Percentiles rank a stretch among this genome's conserved stretches.
Evolutionary conservation across 192 early-diverging fungal genomes (phyloP).

Genomic region (Gonapodya prolifera): DNA sequence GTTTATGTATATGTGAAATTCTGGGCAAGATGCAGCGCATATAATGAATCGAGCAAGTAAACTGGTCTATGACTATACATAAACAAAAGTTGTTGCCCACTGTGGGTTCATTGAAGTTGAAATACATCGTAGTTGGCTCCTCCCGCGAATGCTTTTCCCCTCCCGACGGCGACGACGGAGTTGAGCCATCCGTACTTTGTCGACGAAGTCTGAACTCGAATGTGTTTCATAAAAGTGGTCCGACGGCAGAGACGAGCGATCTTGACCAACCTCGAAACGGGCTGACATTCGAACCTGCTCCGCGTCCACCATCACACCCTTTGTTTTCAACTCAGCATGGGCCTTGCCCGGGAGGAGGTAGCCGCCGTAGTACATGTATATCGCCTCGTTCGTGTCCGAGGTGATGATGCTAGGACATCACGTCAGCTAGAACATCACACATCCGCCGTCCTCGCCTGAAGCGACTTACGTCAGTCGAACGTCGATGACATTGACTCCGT

Average conservation of each 20-base stretch:
- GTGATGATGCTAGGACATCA: not conserved
- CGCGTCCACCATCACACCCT: not conserved
- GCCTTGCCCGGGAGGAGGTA: not conserved
- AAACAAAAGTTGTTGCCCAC: no score
- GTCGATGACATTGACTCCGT: not conserved
- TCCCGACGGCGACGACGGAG: not conserved
- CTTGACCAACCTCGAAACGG: not conserved
- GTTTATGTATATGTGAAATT: no score
- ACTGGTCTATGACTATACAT: no score
- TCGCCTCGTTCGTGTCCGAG: not conserved
- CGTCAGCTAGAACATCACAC: not conserved
- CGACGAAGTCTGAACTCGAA: not conserved
- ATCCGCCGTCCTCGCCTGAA: not conserved
- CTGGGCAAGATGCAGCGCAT: no score
- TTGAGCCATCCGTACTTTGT: not conserved
- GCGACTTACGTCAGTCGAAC: slow-evolving; percentile 3
- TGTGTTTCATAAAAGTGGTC: not conserved
- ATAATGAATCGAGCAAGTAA: no score
- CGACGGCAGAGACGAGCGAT: not conserved
- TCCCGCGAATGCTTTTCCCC: not conserved
- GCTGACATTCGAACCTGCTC: not conserved
- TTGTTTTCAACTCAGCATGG: not conserved
- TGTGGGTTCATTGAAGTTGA: not conserved
- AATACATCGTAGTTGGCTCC: not conserved
- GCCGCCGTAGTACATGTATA: not conserved